Evolutionary conservation across 441 rosid genomes (phyloP), one percentile per base, ranked within the genome.

Genomic region (Gossypium lobatum): DNA sequence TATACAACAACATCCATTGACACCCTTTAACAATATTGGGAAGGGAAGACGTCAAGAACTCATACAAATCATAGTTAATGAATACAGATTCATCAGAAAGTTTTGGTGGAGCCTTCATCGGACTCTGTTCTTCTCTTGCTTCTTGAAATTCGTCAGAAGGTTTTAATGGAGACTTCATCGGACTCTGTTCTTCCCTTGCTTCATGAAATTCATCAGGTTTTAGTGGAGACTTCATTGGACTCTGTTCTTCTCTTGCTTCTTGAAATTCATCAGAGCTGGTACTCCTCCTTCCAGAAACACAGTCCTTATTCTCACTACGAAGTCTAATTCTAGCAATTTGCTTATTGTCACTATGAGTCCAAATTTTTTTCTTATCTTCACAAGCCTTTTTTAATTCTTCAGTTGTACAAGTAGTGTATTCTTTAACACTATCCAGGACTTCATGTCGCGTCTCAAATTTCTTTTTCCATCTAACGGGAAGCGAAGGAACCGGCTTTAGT

Each of bases 11-110:
- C 77, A 82, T 70, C 99, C 97, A 93, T 67, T 85, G 89, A 81
- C 98, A 82, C 18, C 97, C 98, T 86, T 87, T 90, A 68, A 91
- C 96, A 45, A 91, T 84, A 76, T 95, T 91, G 37, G 99, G 99
- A 78, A 95, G 90, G 68, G 90, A 86, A 3, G 93, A 83, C 37
- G 76, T 78, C 81, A 95, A 85, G 79, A 95, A 95, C 50, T 90
- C 97, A 20, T 78, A 86, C 80, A 95, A 80, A 60, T 87, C 83
- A n/a, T 83, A 73, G 62, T 93, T 80, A 74, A 95, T 85, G 80
- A 93, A 89, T 72, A 80, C 78, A 26, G 99, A 93, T 13, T 82
- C 84, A 31, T 85, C 91, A 54, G 81, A 71, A 72, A 93, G 88
- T 74, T 85, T 81, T 5, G 55, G 58, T 68, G 87, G 77, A 80